A percentile compares a stretch with the other conserved stretches of the same genome.
Conservation (phyloP, 2,329 filamentous ascomycete species). For the Cordyceps cicadae region DNA sequence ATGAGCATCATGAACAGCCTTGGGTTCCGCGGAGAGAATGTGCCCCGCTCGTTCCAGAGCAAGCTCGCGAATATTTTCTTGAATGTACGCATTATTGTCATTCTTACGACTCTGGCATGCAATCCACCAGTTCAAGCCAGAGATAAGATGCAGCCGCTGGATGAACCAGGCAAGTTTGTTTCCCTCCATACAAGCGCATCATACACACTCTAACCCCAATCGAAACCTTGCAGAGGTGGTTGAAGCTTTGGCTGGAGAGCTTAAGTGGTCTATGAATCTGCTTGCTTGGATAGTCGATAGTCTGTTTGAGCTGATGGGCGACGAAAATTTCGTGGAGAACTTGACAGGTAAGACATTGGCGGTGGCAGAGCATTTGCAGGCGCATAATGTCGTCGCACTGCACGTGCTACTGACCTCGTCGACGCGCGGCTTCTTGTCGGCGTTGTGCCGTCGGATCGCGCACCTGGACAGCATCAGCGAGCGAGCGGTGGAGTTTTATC, state of each 20-base stretch:
- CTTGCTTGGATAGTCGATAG: conserved; percentile 54
- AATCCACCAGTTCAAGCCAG: conserved; percentile 46
- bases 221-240: conserved; percentile 52
- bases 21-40: conserved; percentile 58
- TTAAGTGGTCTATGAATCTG: conserved; percentile 71
- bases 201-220: conserved; percentile 4
- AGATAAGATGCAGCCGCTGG: conserved; percentile 49
- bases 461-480: conserved; percentile 45
- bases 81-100: conserved; percentile 63
- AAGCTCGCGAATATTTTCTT: conserved; percentile 69
- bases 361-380: conserved; percentile 43
- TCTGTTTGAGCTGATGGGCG: conserved; percentile 47
- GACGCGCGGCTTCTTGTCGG: conserved; percentile 62
- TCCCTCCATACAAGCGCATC: neutral
- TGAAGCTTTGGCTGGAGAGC: conserved; percentile 62
- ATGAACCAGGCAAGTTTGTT: conserved; percentile 42
- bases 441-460: conserved; percentile 55
- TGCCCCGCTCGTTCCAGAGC: conserved; percentile 55
- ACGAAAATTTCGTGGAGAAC: conserved; percentile 41
- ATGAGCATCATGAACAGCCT: conserved; percentile 73
- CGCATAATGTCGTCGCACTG: conserved; percentile 48
- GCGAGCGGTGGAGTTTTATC: conserved; percentile 43
- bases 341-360: conserved; percentile 41
- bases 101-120: conserved; percentile 56
- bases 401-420: conserved; percentile 65